These are phyloP conservation scores for Pseudogymnoascus pannorum DNA, from an alignment of 2,329 filamentous ascomycete genomes.

Conservation along the genomic window DNA sequence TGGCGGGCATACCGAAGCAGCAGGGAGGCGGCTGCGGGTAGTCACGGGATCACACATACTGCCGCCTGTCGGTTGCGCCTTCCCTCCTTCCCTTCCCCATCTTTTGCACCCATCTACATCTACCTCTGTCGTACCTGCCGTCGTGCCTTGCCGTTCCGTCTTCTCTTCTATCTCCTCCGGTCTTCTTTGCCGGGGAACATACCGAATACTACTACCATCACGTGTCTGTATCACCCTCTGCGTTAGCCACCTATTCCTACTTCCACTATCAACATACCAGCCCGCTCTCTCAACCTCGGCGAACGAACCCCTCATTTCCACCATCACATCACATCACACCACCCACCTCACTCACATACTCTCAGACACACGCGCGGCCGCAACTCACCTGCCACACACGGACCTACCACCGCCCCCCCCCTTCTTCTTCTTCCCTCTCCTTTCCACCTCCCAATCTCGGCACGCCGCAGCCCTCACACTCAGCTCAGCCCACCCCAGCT, in stretches of 20 bases:
- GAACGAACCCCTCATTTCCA: background rate
- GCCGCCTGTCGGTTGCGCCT: background rate
- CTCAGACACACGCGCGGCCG: no score
- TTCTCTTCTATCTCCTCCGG: background rate
- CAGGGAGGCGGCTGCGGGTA: background rate
- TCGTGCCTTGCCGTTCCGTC: no score
- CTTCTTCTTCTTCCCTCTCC: background rate
- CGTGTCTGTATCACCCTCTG: background rate
- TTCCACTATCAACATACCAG: background rate
- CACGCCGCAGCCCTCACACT: background rate
- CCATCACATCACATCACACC: background rate
- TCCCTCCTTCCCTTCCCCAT: background rate
- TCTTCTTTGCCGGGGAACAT: no score
- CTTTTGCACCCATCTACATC: no score
- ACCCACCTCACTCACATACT: background rate
- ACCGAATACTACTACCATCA: no score
- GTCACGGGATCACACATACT: background rate
- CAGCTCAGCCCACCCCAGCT: no score
- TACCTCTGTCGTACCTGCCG: background rate
- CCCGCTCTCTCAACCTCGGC: background rate
- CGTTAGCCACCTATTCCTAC: no score
- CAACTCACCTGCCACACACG: no score
- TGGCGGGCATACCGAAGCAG: no score
- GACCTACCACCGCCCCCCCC: background rate
- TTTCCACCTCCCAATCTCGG: background rate